A percentile compares a stretch with the other conserved stretches of the same genome.
phyloP scores from a whole-genome alignment of 179 eudicot species.

The Beta corolliflora region DNA sequence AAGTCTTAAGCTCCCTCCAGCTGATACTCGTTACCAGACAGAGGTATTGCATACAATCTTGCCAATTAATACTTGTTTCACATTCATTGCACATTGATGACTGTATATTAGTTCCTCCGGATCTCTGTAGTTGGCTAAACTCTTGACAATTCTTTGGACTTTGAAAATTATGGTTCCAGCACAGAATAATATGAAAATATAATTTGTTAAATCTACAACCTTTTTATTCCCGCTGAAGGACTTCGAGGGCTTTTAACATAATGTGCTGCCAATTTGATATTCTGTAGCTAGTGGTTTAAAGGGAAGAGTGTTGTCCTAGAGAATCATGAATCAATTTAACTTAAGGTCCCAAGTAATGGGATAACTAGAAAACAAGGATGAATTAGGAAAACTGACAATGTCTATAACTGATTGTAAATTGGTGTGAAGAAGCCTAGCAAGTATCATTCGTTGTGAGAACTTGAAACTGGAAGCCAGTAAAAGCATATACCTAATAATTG shows the following conservation, averaged over 20 bases:
- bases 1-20: conserved; percentile 29
- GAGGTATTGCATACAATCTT: conserved; percentile 23
- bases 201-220: background rate
- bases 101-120: background rate
- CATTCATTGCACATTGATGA: background rate
- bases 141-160: background rate
- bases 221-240: background rate
- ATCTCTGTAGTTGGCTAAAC: background rate
- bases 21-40: conserved; percentile 33
- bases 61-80: background rate
- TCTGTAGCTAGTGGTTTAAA: background rate
- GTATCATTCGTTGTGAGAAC: background rate
- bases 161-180: background rate
- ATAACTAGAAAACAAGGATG: background rate
- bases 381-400: background rate
- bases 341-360: background rate
- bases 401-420: background rate
- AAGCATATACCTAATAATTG: background rate
- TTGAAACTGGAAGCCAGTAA: background rate
- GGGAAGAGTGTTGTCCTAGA: background rate
- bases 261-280: background rate
- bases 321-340: background rate
- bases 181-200: background rate
- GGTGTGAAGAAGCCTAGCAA: background rate
- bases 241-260: background rate